Evolutionary conservation across 2,329 filamentous ascomycete genomes (phyloP).

Genomic region (Diaporthe destruens): DNA sequence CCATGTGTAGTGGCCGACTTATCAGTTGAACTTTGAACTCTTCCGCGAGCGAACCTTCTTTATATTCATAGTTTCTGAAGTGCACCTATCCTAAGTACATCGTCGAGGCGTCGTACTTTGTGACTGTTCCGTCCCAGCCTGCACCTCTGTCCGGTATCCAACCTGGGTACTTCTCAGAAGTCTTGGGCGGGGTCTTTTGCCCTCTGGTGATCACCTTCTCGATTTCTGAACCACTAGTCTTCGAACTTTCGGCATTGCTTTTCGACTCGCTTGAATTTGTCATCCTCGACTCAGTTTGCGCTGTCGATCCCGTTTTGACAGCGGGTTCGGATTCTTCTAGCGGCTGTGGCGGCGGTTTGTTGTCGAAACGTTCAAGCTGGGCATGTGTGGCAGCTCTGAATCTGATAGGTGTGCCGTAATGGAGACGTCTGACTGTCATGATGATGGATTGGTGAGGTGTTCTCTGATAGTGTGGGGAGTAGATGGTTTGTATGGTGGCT

Average conservation of each 20-base stretch:
- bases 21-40: no score
- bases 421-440: slow-evolving; percentile 16
- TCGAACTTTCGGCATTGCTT: no score
- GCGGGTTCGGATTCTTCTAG: neutral
- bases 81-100: slow-evolving; percentile 17
- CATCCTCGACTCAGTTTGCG: no score
- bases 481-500: no score
- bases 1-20: no score
- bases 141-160: neutral
- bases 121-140: neutral
- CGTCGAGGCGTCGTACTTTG: neutral
- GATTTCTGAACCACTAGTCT: no score
- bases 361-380: slow-evolving; percentile 26
- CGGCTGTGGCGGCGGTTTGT: slow-evolving; percentile 11
- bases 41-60: no score
- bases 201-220: no score
- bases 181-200: no score
- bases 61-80: no score
- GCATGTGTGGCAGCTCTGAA: slow-evolving; percentile 7
- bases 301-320: neutral
- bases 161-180: neutral
- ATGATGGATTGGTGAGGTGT: neutral
- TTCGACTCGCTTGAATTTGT: no score
- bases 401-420: neutral
- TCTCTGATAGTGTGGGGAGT: no score